These are phyloP conservation scores for Jackrogersella multiformis DNA, from an alignment of 495 filamentous ascomycete species.

Conservation along the genomic window DNA sequence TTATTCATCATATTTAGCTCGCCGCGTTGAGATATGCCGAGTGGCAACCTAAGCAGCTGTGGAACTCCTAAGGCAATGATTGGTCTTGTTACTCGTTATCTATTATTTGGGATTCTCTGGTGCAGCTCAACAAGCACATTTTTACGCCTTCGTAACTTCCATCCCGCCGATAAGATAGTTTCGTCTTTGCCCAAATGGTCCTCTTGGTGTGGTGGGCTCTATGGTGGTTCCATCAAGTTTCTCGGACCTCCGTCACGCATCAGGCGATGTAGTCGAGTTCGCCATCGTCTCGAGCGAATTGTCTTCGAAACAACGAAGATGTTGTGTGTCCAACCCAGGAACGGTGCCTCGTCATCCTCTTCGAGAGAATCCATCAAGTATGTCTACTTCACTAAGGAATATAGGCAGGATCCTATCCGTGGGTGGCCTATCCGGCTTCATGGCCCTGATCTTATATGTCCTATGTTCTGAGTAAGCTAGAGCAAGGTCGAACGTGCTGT, in stretches of 20 bases:
- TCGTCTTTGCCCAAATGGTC: constrained; percentile 4
- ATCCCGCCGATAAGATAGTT: constrained; percentile 10
- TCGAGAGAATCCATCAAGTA: constrained; percentile 6
- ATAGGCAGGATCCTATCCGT: constrained; percentile 10
- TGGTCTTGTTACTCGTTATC: constrained; percentile 10
- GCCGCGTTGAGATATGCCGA: constrained; percentile 5
- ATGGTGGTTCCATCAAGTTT: constrained; percentile 22
- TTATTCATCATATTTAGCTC: constrained; percentile 4
- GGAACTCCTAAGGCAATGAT: constrained; percentile 15
- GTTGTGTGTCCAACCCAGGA: constrained; percentile 8
- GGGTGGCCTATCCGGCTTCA: constrained; percentile 7
- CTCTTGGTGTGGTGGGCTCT: constrained; percentile 15
- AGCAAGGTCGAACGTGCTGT: neutral
- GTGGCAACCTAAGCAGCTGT: constrained; percentile 1
- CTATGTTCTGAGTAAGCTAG: neutral
- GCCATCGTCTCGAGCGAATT: constrained; percentile 23
- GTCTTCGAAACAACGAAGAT: constrained; percentile 8
- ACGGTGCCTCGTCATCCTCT: constrained; percentile 14
- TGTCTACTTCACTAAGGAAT: constrained; percentile 1
- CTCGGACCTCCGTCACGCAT: constrained; percentile 37
- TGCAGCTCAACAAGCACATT: constrained; percentile 4
- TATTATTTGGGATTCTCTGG: neutral
- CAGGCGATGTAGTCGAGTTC: constrained; percentile 13
- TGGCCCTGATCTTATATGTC: neutral
- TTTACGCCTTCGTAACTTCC: constrained; percentile 10